Conservation (phyloP, 2,329 filamentous ascomycete species). For the Aspergillus nomiae region DNA sequence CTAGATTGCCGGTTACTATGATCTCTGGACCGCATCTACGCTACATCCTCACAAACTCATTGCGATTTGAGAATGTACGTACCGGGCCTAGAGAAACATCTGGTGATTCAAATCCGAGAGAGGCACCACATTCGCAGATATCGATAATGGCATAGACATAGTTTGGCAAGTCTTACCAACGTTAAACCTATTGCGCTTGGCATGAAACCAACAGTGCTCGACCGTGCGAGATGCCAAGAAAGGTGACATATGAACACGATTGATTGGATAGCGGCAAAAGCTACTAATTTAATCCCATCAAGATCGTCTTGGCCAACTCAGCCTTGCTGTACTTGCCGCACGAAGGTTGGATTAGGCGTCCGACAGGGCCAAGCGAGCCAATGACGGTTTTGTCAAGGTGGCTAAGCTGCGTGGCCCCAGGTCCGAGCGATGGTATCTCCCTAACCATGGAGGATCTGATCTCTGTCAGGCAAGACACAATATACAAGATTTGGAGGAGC, state of each 20-base stretch:
- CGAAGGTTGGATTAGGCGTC: background rate
- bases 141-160: fast-evolving
- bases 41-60: too few species aligned
- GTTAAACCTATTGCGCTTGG: too few species aligned
- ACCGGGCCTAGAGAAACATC: too few species aligned
- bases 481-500: background rate
- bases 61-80: too few species aligned
- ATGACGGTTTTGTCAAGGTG: background rate
- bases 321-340: background rate
- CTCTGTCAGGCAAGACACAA: background rate
- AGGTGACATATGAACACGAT: background rate
- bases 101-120: too few species aligned
- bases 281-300: background rate
- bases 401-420: too few species aligned
- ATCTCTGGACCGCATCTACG: too few species aligned
- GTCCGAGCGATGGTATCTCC: background rate
- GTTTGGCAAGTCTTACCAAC: too few species aligned
- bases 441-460: background rate
- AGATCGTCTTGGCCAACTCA: background rate
- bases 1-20: too few species aligned
- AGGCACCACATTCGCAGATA: too few species aligned
- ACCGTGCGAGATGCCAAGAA: background rate
- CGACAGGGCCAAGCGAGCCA: background rate
- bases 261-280: background rate
- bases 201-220: too few species aligned